Evolutionary conservation across 2,329 filamentous ascomycete genomes (phyloP).

Genomic region (Aspergillus sp.): DNA sequence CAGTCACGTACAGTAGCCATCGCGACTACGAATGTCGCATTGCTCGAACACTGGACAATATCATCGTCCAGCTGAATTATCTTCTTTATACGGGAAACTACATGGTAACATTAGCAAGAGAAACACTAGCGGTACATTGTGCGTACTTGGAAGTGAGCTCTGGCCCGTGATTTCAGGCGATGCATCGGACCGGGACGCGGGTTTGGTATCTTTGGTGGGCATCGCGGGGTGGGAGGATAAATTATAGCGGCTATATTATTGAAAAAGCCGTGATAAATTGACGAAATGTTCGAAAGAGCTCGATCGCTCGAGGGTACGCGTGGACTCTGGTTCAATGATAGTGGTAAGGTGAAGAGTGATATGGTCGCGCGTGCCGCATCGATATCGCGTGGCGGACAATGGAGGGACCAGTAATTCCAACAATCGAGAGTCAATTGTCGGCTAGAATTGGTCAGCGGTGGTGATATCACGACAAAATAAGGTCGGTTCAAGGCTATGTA

Average conservation of each 20-base stretch:
- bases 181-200: constrained; percentile 68
- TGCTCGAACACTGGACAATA: constrained; percentile 82
- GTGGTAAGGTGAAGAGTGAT: constrained; percentile 13
- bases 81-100: constrained; percentile 89
- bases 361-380: constrained; percentile 22
- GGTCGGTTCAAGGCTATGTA: not conserved
- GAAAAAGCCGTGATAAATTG: not conserved
- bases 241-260: not conserved
- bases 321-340: not conserved
- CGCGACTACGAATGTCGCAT: constrained; percentile 90
- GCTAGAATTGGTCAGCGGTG: not conserved
- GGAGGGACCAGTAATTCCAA: not conserved
- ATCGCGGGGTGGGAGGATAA: constrained; percentile 48
- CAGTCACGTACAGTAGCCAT: constrained; percentile 69
- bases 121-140: not conserved
- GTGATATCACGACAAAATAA: not conserved
- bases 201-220: constrained; percentile 74
- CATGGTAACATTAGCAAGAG: not conserved
- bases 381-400: constrained; percentile 15
- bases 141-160: constrained; percentile 79
- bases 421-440: not conserved
- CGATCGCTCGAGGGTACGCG: not conserved
- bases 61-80: constrained; percentile 89
- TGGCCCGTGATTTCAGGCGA: constrained; percentile 81
- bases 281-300: not conserved